A percentile compares a stretch with the other conserved stretches of the same genome.
These are phyloP conservation scores for Pichia sp. DNA, from an alignment of 1,139 yeast species.

Conservation along the genomic window DNA sequence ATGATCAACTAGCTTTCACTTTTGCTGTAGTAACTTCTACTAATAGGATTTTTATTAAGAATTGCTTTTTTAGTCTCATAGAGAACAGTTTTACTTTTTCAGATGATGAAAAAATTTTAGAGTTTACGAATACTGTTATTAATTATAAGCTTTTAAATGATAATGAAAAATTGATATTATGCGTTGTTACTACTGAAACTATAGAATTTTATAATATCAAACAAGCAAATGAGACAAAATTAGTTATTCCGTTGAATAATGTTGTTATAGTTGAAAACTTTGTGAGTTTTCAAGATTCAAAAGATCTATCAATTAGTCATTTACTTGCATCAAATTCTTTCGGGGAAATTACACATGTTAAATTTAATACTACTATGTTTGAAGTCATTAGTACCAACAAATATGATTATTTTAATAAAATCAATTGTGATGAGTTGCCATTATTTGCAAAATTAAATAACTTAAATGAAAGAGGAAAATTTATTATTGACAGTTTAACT, in stretches of 20 bases:
- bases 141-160: neutral
- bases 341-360: slow-evolving; percentile 14
- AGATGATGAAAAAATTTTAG: neutral
- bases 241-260: neutral
- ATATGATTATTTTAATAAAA: slow-evolving; percentile 18
- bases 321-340: slow-evolving; percentile 17
- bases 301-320: slow-evolving; percentile 2
- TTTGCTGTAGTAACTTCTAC: slow-evolving; percentile 16
- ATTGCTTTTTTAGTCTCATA: slow-evolving; percentile 6
- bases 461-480: slow-evolving; percentile 14
- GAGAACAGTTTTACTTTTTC: slow-evolving; percentile 4
- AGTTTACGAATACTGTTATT: neutral
- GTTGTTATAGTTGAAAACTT: slow-evolving; percentile 14
- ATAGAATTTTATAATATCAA: neutral
- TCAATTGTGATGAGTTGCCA: slow-evolving; percentile 15
- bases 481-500: slow-evolving; percentile 16
- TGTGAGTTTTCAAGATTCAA: slow-evolving; percentile 10
- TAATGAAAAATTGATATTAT: neutral
- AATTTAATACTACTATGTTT: slow-evolving; percentile 2
- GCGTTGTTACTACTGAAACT: neutral
- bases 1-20: slow-evolving; percentile 2
- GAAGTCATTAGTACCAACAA: neutral
- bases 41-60: slow-evolving; percentile 19
- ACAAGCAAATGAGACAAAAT: neutral
- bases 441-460: slow-evolving; percentile 19